These are phyloP conservation scores for Ceratobasidium sp. DNA, from an alignment of 1,284 basidiomycete genomes.

Conservation along the genomic window DNA sequence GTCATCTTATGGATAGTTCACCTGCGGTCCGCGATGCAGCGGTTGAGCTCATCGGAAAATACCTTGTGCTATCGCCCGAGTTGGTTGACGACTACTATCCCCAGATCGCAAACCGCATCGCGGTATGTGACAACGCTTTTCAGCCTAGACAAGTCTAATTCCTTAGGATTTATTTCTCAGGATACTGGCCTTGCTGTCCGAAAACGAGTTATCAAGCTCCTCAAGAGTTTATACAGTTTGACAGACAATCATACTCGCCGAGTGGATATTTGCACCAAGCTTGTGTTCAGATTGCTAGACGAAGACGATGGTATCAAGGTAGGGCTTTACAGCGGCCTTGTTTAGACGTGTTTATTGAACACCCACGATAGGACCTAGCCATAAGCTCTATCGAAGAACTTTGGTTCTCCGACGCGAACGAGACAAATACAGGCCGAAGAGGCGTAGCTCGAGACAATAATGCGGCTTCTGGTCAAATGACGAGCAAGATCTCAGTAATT, in stretches of 20 bases:
- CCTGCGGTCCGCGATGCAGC: slow-evolving; percentile 96
- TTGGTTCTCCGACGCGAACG: slow-evolving; percentile 75
- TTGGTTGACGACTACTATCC: slow-evolving; percentile 89
- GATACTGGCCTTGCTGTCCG: slow-evolving; percentile 94
- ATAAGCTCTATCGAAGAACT: slow-evolving; percentile 89
- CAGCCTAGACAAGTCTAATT: not conserved
- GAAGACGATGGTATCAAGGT: slow-evolving; percentile 92
- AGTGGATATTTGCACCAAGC: slow-evolving; percentile 84
- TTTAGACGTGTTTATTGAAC: not conserved
- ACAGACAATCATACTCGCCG: slow-evolving; percentile 70
- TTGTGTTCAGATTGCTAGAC: slow-evolving; percentile 89
- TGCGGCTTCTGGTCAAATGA: slow-evolving; percentile 45
- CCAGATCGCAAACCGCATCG: slow-evolving; percentile 88
- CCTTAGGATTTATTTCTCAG: slow-evolving; percentile 58
- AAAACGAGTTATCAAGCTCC: slow-evolving; percentile 93
- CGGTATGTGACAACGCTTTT: slow-evolving; percentile 65
- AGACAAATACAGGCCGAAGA: slow-evolving; percentile 19
- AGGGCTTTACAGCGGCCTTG: slow-evolving; percentile 24
- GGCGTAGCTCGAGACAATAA: slow-evolving; percentile 12
- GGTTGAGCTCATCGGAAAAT: slow-evolving; percentile 95
- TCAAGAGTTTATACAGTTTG: slow-evolving; percentile 84
- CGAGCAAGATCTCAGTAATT: slow-evolving; percentile 76
- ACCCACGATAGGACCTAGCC: slow-evolving; percentile 76
- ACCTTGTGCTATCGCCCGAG: slow-evolving; percentile 88
- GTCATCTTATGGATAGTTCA: slow-evolving; percentile 89